These are phyloP conservation scores for Calonectria hawksworthii DNA, from an alignment of 2,329 filamentous ascomycete genomes.

Conservation along the genomic window DNA sequence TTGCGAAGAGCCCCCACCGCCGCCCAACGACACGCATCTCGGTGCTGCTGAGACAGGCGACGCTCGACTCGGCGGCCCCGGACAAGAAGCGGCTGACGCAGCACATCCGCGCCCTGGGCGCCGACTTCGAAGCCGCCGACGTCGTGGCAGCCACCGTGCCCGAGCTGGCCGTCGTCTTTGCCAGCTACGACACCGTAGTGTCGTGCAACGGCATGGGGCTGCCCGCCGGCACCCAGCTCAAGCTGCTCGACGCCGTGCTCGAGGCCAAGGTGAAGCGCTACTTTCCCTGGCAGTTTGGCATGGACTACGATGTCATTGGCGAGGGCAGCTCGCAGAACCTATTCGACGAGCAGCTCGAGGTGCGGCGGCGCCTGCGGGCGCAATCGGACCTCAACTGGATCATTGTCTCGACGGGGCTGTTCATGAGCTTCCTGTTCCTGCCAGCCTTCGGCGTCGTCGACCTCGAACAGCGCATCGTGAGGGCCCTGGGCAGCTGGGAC, in stretches of 20 bases:
- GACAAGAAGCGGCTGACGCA: constrained; percentile 53
- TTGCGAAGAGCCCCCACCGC: constrained; percentile 61
- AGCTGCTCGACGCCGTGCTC: constrained; percentile 69
- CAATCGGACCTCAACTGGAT: constrained; percentile 69
- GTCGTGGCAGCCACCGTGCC: constrained; percentile 52
- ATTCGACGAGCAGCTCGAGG: constrained; percentile 77
- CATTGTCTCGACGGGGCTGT: constrained; percentile 78
- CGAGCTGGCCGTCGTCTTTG: constrained; percentile 59
- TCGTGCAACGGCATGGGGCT: constrained; percentile 73
- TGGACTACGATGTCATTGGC: constrained; percentile 78
- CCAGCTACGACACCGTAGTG: constrained; percentile 67
- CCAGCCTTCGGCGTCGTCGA: constrained; percentile 74
- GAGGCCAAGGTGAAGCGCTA: constrained; percentile 64
- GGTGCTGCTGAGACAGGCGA: constrained; percentile 67
- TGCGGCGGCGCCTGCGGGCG: constrained; percentile 64
- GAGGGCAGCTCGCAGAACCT: constrained; percentile 71
- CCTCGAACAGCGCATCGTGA: constrained; percentile 55
- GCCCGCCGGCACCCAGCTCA: constrained; percentile 68
- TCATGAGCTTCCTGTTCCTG: constrained; percentile 79
- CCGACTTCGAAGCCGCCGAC: constrained; percentile 61
- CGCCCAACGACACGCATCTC: constrained; percentile 55
- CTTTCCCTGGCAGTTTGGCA: constrained; percentile 82
- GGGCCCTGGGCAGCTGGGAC: constrained; percentile 73
- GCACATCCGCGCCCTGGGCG: constrained; percentile 53
- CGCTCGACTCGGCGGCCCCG: constrained; percentile 55